These are phyloP conservation scores for Clarireedia paspali DNA, from an alignment of 2,329 filamentous ascomycete genomes.

Conservation along the genomic window DNA sequence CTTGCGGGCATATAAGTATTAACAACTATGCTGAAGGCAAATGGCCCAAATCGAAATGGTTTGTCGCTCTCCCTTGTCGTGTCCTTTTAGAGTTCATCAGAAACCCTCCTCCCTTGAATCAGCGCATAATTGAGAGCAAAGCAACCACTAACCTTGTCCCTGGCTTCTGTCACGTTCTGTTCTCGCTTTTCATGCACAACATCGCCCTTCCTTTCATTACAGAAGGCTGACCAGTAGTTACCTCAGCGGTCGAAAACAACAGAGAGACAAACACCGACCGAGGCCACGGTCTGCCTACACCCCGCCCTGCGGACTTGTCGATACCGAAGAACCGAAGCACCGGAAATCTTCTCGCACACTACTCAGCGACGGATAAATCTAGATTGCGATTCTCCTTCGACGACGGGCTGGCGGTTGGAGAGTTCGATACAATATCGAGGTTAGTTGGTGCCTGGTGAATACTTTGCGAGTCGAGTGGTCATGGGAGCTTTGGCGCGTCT, in stretches of 20 bases:
- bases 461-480: background rate
- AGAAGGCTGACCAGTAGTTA: constrained; percentile 11
- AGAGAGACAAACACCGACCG: constrained; percentile 12
- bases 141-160: background rate
- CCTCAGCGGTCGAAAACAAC: constrained; percentile 22
- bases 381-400: constrained; percentile 67
- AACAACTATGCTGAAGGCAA: constrained; percentile 29
- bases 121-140: constrained; percentile 6
- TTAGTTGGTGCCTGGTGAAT: constrained; percentile 36
- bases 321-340: constrained; percentile 60
- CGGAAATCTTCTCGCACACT: constrained; percentile 45
- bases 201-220: background rate
- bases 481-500: background rate
- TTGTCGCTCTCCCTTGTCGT: background rate
- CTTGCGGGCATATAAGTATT: background rate
- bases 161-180: background rate
- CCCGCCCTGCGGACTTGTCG: constrained; percentile 18
- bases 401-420: constrained; percentile 47
- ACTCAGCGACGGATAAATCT: constrained; percentile 43
- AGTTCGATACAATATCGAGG: constrained; percentile 69
- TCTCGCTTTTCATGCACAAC: background rate
- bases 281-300: constrained; percentile 15
- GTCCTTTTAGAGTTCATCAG: background rate
- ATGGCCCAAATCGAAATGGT: constrained; percentile 28
- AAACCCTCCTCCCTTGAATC: constrained; percentile 5